Evolutionary conservation across 352 stramenopile species (phyloP).

Genomic region (Pythium aristosporum): DNA sequence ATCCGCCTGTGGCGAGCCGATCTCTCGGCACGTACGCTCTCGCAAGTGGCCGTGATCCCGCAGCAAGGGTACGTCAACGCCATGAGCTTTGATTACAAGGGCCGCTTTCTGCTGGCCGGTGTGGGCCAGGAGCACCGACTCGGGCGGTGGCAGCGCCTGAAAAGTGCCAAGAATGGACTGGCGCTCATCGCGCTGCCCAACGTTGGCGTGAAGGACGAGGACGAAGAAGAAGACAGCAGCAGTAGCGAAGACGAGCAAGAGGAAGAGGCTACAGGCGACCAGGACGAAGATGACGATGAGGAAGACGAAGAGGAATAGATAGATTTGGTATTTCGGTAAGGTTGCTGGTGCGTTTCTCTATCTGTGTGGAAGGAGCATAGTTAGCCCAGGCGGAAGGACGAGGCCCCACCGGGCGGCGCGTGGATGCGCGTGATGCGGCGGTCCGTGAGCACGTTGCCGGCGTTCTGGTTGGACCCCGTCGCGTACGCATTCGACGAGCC

Average conservation of each 20-base stretch:
- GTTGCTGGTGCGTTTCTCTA: neutral
- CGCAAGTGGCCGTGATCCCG: constrained; percentile 68
- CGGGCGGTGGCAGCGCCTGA: constrained; percentile 90
- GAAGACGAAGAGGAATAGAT: constrained; percentile 30
- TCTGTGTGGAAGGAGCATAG: neutral
- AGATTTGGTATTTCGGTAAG: constrained; percentile 7
- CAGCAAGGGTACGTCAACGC: constrained; percentile 73
- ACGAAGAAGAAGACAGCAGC: constrained; percentile 17
- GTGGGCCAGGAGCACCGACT: constrained; percentile 92
- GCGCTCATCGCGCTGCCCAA: constrained; percentile 85
- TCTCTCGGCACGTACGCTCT: constrained; percentile 61
- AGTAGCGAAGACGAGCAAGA: constrained; percentile 29
- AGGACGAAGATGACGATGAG: constrained; percentile 17
- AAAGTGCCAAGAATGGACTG: constrained; percentile 88
- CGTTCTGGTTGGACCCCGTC: constrained; percentile 83
- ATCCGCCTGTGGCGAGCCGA: constrained; percentile 92
- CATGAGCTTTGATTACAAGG: constrained; percentile 73
- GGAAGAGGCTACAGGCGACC: constrained; percentile 32
- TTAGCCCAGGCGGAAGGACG: constrained; percentile 78
- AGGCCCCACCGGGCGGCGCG: constrained; percentile 81
- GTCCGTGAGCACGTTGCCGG: constrained; percentile 89
- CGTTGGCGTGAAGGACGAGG: constrained; percentile 37
- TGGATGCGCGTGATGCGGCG: constrained; percentile 89
- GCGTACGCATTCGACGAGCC: constrained; percentile 87
- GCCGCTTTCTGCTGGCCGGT: constrained; percentile 88